phyloP scores from a whole-genome alignment of 2,329 filamentous ascomycete genomes.

The Onygenales sp. region DNA sequence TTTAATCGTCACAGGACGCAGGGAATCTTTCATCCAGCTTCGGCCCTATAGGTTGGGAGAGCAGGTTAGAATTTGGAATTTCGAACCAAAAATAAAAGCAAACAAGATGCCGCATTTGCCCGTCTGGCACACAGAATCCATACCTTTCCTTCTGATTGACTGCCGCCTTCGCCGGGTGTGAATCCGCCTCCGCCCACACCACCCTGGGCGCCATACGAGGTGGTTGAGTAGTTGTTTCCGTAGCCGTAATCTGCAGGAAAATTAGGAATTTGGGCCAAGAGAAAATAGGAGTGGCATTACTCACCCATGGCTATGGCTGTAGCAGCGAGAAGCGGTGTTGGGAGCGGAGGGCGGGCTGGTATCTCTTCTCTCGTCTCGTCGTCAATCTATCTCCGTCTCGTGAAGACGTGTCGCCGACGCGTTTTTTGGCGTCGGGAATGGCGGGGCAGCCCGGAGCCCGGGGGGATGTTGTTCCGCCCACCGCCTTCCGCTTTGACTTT shows the following conservation, averaged over 20 bases:
- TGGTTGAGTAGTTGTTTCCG: constrained; percentile 41
- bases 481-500: constrained; percentile 18
- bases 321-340: neutral
- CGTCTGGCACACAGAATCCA: constrained; percentile 18
- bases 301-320: neutral
- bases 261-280: neutral
- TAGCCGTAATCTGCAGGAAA: constrained; percentile 24
- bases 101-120: neutral
- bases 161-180: constrained; percentile 43
- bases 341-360: neutral
- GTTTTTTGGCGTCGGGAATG: constrained; percentile 9
- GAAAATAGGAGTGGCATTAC: neutral
- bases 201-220: constrained; percentile 47
- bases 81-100: neutral
- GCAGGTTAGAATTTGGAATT: neutral
- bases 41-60: neutral
- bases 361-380: neutral
- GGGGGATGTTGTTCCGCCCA: constrained; percentile 15
- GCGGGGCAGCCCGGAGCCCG: constrained; percentile 1
- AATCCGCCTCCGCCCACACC: constrained; percentile 52
- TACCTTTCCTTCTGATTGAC: constrained; percentile 37
- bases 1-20: constrained; percentile 91
- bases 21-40: constrained; percentile 65
- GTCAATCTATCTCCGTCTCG: neutral
- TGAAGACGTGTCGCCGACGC: constrained; percentile 13